Evolutionary conservation across 768 basidiomycete species (phyloP).

Genomic region (Phlebiopsis flavidoalba): DNA sequence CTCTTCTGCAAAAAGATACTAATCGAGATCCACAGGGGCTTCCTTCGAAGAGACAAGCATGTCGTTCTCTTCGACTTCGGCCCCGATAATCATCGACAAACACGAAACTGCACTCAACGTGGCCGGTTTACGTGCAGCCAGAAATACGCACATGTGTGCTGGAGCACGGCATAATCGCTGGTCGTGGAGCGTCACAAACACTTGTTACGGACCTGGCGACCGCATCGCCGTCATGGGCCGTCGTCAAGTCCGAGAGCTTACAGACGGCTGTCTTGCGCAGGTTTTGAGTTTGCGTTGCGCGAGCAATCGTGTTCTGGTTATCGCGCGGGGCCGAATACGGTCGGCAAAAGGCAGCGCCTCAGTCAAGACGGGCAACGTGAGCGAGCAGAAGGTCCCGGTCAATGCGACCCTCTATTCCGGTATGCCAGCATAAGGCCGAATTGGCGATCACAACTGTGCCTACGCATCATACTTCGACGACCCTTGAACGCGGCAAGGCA

Average conservation of each 20-base stretch:
- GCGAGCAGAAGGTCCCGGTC: slow-evolving; percentile 67
- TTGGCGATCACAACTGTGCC: slow-evolving; percentile 67
- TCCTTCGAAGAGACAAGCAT: slow-evolving; percentile 77
- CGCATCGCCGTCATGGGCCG: slow-evolving; percentile 66
- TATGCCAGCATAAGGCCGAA: slow-evolving; percentile 65
- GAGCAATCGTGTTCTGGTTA: slow-evolving; percentile 78
- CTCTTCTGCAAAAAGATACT: neutral
- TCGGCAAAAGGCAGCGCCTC: slow-evolving; percentile 57
- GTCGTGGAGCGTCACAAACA: slow-evolving; percentile 68
- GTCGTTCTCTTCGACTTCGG: slow-evolving; percentile 59
- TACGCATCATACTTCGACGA: slow-evolving; percentile 70
- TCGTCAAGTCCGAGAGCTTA: slow-evolving; percentile 65
- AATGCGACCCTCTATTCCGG: slow-evolving; percentile 74
- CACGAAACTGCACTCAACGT: slow-evolving; percentile 90
- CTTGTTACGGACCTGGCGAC: slow-evolving; percentile 86
- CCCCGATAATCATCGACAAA: slow-evolving; percentile 82
- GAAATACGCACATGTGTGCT: slow-evolving; percentile 60
- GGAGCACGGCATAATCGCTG: slow-evolving; percentile 71
- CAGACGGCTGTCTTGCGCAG: slow-evolving; percentile 70
- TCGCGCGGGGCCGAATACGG: slow-evolving; percentile 52
- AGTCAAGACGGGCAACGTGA: slow-evolving; percentile 50
- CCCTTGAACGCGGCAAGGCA: slow-evolving; percentile 77
- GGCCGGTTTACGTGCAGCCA: slow-evolving; percentile 84
- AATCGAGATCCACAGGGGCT: slow-evolving; percentile 47
- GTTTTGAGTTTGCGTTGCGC: slow-evolving; percentile 76